phyloP scores from a whole-genome alignment of 306 rosid species.

The Aeschynomene evenia region DNA sequence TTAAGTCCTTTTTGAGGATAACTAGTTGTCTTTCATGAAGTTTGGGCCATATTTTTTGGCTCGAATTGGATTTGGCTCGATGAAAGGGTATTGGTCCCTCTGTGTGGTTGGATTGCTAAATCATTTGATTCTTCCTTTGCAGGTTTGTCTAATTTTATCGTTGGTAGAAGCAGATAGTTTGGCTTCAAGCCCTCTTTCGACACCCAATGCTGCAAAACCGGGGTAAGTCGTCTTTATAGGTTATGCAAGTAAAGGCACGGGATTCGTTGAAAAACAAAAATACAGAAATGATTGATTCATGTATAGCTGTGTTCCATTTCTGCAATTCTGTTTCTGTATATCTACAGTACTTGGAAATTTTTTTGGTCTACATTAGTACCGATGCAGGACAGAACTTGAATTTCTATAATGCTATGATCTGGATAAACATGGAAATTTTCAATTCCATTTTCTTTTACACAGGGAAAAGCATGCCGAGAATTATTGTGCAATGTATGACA shows the following conservation, averaged over 20 bases:
- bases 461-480: slow-evolving; percentile 71
- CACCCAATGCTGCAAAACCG: slow-evolving; percentile 41
- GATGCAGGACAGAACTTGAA: not conserved
- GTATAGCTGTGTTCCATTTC: slow-evolving; percentile 3
- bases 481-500: slow-evolving; percentile 83
- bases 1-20: not conserved
- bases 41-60: slow-evolving; percentile 1
- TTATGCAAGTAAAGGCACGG: not conserved
- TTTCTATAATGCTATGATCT: not conserved
- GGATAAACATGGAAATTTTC: not conserved
- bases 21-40: not conserved
- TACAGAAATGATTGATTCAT: not conserved
- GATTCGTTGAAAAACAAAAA: not conserved
- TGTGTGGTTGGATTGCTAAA: slow-evolving; percentile 23
- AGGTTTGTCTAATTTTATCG: slow-evolving; percentile 50
- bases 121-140: slow-evolving; percentile 31
- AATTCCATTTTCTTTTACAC: not conserved
- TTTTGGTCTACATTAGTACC: not conserved
- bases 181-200: slow-evolving; percentile 45
- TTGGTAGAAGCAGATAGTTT: slow-evolving; percentile 44
- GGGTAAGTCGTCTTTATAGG: slow-evolving; percentile 33
- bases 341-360: not conserved
- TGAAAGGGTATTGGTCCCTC: not conserved
- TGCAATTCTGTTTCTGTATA: not conserved
- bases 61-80: not conserved